phyloP scores from a whole-genome alignment of 2,329 filamentous ascomycete genomes.

The Curvularia sp. region DNA sequence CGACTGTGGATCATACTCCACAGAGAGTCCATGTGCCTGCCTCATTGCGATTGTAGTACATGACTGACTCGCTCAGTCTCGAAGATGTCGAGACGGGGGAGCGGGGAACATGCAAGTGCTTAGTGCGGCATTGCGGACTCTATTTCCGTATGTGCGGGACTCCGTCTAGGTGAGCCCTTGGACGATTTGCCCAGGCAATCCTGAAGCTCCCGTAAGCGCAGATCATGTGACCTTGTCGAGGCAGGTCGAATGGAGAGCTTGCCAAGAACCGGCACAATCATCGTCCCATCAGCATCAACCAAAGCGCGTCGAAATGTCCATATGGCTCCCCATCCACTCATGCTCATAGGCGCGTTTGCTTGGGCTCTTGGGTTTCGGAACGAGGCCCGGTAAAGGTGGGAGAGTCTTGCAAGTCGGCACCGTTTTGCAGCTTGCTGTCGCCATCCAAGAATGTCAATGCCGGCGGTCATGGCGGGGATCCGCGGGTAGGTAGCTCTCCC shows the following conservation, averaged over 20 bases:
- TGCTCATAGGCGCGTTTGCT: constrained; percentile 10
- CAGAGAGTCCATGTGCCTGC: neutral
- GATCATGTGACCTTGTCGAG: constrained; percentile 15
- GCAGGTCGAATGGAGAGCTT: constrained; percentile 1
- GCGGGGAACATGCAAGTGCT: neutral
- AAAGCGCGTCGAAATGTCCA: constrained; percentile 5
- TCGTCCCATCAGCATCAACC: neutral
- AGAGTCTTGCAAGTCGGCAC: constrained; percentile 28
- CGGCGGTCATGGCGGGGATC: constrained; percentile 25
- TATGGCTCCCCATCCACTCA: constrained; percentile 36
- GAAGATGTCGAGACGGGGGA: neutral
- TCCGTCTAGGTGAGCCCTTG: neutral
- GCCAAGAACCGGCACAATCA: constrained; percentile 4
- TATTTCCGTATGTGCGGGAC: constrained; percentile 15
- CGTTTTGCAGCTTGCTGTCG: constrained; percentile 20
- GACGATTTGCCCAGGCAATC: neutral
- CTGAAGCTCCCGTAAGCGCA: neutral
- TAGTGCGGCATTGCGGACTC: constrained; percentile 2
- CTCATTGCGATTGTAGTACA: neutral
- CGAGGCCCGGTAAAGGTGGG: constrained; percentile 18
- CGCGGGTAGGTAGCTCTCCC: constrained; percentile 16
- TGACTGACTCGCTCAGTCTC: neutral
- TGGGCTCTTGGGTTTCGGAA: constrained; percentile 28
- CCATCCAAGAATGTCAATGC: constrained; percentile 31
- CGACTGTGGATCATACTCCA: neutral